Base-by-base conservation (phyloP, 768 basidiomycete genomes). In the Boletus subcaerulescens region DNA sequence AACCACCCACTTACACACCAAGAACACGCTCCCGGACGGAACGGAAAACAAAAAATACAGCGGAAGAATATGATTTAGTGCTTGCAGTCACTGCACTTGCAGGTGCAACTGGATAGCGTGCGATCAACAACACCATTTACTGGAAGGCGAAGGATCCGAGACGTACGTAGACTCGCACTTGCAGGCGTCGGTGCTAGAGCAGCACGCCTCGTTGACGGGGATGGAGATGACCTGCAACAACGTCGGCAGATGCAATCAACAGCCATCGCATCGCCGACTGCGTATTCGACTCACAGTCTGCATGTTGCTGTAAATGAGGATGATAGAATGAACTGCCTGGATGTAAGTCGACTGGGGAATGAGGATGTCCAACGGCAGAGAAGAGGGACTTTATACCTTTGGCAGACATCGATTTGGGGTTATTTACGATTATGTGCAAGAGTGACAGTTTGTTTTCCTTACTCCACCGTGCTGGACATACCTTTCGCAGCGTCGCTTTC, bases 171-270 rank as follows among this genome's bases (percentile, higher is more conserved):
- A 55, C 31, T 42, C 31, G 53, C 64, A 65, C 14, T 20, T 48
- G 54, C 64, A 66, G 7, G n/a, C 10, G 0, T 43, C 18, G 32
- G 43, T 10, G 18, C 44, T 9, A 17, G 47, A 46, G 48, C 64
- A 65, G 60, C 64, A 65, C 29, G 64, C 56, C 36, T 62, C 46
- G 52, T 65, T 57, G 15, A 63, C 58, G 22, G 47, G 64, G 49
- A 52, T 41, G 15, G 60, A 38, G 46, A n/a, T 50, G 47, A 50
- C 15, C 59, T 60, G 24, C 9, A 20, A 22, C 15, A 22, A 31
- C 14, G 4, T 2, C 31, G 22, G 11, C 3, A 22, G 24, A n/a
- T 14, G 18, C 24, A 12, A 24, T 3, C 20, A 15, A 51, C 40
- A 44, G 50, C 14, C 8, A 33, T 18, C 11, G 3, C 7, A n/a